phyloP scores from a whole-genome alignment of 2,329 filamentous ascomycete genomes.

The Pseudofabraea citricarpa region DNA sequence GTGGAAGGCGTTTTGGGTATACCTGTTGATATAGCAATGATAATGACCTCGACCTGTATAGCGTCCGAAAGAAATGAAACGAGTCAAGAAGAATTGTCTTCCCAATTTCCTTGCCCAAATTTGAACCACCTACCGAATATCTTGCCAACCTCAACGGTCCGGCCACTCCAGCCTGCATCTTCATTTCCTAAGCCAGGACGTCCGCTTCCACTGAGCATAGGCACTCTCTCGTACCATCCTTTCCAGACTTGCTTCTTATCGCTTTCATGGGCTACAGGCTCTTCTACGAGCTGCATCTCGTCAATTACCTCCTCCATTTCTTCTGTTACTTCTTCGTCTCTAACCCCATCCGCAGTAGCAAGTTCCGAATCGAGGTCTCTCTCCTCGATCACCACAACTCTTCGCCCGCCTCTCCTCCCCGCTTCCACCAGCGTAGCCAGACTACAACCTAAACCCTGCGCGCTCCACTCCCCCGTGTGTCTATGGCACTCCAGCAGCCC shows the following conservation, averaged over 20 bases:
- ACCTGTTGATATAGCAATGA: conserved; percentile 25
- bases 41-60: conserved; percentile 17
- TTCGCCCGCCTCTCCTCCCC: conserved; percentile 40
- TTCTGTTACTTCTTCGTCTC: conserved; percentile 27
- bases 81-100: no score
- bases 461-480: conserved; percentile 68
- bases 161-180: conserved; percentile 51
- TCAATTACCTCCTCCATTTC: conserved; percentile 22
- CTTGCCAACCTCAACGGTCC: conserved; percentile 50
- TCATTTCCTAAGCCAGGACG: conserved; percentile 36
- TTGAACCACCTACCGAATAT: conserved; percentile 64
- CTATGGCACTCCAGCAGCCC: conserved; percentile 62
- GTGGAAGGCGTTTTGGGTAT: conserved; percentile 26
- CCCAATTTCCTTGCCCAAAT: conserved; percentile 38
- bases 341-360: conserved; percentile 21
- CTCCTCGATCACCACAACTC: conserved; percentile 42
- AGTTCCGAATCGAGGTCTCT: conserved; percentile 19
- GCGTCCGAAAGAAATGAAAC: no score
- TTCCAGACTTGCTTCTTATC: conserved; percentile 24
- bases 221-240: conserved; percentile 47
- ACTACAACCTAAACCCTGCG: conserved; percentile 63
- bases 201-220: conserved; percentile 55
- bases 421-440: conserved; percentile 60
- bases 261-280: not conserved
- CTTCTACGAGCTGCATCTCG: not conserved